These are phyloP conservation scores for Tolypocladium tropicale DNA, from an alignment of 2,329 filamentous ascomycete genomes.

Conservation along the genomic window DNA sequence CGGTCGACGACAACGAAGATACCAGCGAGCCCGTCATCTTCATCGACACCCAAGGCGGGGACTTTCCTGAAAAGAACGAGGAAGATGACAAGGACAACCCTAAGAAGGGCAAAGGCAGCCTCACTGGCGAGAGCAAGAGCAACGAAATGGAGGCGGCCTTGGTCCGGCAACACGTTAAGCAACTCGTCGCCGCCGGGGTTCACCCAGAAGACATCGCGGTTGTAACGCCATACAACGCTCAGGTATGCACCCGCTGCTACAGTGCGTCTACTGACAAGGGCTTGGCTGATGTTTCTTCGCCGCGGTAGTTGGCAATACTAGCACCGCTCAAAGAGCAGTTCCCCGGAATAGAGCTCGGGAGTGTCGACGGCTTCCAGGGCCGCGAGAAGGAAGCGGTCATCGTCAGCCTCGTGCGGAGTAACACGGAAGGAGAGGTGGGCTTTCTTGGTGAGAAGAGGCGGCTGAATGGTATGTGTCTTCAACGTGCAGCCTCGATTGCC, in stretches of 20 bases:
- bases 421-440: slow-evolving; percentile 75
- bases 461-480: slow-evolving; percentile 62
- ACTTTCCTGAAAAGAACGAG: slow-evolving; percentile 75
- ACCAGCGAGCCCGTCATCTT: slow-evolving; percentile 83
- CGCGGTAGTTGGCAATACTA: slow-evolving; percentile 58
- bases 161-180: slow-evolving; percentile 66
- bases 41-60: slow-evolving; percentile 91
- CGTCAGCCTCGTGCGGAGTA: slow-evolving; percentile 89
- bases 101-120: slow-evolving; percentile 33
- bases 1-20: slow-evolving; percentile 71
- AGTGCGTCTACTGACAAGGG: slow-evolving; percentile 4
- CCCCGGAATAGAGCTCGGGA: slow-evolving; percentile 85
- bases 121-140: slow-evolving; percentile 61
- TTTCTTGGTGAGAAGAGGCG: slow-evolving; percentile 88
- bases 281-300: slow-evolving; percentile 5
- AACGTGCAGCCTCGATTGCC: slow-evolving; percentile 17
- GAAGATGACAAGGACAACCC: slow-evolving; percentile 48
- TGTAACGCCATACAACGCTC: slow-evolving; percentile 93
- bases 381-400: slow-evolving; percentile 94
- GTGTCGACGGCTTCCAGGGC: slow-evolving; percentile 94
- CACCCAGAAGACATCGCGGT: slow-evolving; percentile 79
- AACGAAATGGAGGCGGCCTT: slow-evolving; percentile 85
- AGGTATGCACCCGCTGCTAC: slow-evolving; percentile 36
- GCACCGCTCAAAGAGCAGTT: slow-evolving; percentile 72
- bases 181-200: slow-evolving; percentile 70